Base-by-base conservation (phyloP, 805 yeast species). In the Lipomyces yamadae region DNA sequence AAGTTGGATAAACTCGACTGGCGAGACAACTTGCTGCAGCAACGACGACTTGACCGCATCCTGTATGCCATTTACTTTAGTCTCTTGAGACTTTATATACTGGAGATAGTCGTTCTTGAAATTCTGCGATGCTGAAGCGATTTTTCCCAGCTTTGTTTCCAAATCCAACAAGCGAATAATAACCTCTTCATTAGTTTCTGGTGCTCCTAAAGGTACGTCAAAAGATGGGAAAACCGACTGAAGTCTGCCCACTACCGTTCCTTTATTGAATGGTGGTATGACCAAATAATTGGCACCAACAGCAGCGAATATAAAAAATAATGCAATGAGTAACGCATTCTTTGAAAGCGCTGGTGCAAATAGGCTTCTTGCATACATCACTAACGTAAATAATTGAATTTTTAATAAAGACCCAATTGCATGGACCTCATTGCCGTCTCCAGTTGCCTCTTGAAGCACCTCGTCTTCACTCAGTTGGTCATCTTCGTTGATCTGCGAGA, bases 121-220 rank as follows among this genome's bases (percentile, higher is more conserved):
- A 8, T 10, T 35, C 29, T 52, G 57, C 10, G 70, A 56, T 11
- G 67, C 60, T 2, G 48, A 2, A 7, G 59, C 32, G 5, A 68
- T 11, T 54, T 13, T 54, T 6, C 56, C 61, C 24, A 68, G 48
- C 42, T 58, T 52, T 13, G 48, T 2, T 50, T 68, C 71, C 11
- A 68, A n/a, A 4, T 62, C 58, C 1, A 68, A 39, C 3, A 68
- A 58, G 4, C 71, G 64, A 8, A 11, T 35, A 15, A 62, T 30
- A 4, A 57, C 57, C 37, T 68, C 71, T 18, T 61, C 64, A 24
- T 32, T 29, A 4, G 65, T 32, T 35, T 54, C 30, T 5, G 69
- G 70, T 5, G 62, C 59, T 8, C 35, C 32, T 3, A 32, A n/a
- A 29, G 70, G 70, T 2, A 58, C 50, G 1, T 50, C 30, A 37